Conservation (phyloP, 2,329 filamentous ascomycete species). For the Neofusicoccum kwambonambiense region DNA sequence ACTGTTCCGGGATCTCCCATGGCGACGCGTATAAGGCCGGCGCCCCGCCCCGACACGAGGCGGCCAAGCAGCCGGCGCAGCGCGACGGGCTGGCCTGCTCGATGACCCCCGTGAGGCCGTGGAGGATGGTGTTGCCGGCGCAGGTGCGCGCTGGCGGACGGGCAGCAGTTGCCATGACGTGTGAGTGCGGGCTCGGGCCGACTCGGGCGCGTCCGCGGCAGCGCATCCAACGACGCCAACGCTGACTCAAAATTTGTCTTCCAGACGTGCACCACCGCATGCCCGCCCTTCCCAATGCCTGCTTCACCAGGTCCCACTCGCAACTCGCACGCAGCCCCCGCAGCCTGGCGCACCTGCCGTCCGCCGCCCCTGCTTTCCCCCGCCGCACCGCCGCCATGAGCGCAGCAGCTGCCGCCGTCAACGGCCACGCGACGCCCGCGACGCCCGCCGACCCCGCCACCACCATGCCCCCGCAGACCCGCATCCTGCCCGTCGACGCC, state of each 20-base stretch:
- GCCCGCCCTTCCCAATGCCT: conserved; percentile 18
- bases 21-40: no score
- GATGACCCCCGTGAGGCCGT: no score
- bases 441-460: not conserved
- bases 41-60: no score
- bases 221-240: not conserved
- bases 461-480: conserved; percentile 28
- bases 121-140: no score
- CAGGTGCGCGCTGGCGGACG: no score
- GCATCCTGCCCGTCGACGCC: conserved; percentile 42
- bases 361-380: not conserved
- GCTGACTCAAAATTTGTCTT: conserved; percentile 13
- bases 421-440: not conserved
- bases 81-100: no score
- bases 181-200: not conserved
- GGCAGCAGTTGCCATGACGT: not conserved
- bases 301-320: not conserved
- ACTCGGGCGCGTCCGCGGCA: not conserved
- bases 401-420: not conserved
- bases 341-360: conserved; percentile 1
- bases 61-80: no score
- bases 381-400: conserved; percentile 6
- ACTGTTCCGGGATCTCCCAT: no score
- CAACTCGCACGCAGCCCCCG: not conserved
- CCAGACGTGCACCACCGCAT: conserved; percentile 7